Evolutionary conservation across 768 basidiomycete species (phyloP), one percentile per base, ranked within the genome.

Genomic region (Phylloporus arenicola): DNA sequence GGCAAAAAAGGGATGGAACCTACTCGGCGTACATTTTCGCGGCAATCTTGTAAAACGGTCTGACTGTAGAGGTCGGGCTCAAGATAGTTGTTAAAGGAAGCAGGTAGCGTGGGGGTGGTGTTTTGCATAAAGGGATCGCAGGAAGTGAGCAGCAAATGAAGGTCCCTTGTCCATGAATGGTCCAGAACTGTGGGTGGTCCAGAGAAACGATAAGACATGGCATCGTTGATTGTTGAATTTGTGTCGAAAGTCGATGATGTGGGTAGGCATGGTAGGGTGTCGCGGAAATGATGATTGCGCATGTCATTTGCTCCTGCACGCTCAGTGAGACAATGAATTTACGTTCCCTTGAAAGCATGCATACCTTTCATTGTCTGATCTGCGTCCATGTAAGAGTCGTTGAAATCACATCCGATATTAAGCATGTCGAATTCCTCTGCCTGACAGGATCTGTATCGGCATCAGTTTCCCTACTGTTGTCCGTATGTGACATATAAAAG

Each of bases 301-400:
- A 5, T 7, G 7, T 16, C 3, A n/a, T 14, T 0, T 13, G 22
- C 12, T 17, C n/a, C 57, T 62, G 31, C 19, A 11, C 34, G 22
- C 16, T 27, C 29, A 3, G 22, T 53, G 4, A 59, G 50, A 40
- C n/a, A 2, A 33, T 24, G 22, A 30, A 14, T 16, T 2, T 9
- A 0, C 16, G 14, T 47, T 12, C 6, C 3, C n/a, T 14, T 8
- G n/a, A 41, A 30, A n/a, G 2, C 7, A 9, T 25, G 5, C 57
- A 56, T n/a, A 62, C 60, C 9, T 0, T 46, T 14, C 22, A 12
- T 9, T 4, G 22, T 16, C 19, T 16, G 22, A 30, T 37, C 38
- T 20, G 12, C 6, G 25, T 33, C 16, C 3, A 0, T 11, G 4
- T 11, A 29, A 33, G 6, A 13, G 8, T 1, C 0, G 29, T 43